Evolutionary conservation across 352 stramenopile species (phyloP), one percentile per base, ranked within the genome.

Genomic region (Phytophthora multivora): DNA sequence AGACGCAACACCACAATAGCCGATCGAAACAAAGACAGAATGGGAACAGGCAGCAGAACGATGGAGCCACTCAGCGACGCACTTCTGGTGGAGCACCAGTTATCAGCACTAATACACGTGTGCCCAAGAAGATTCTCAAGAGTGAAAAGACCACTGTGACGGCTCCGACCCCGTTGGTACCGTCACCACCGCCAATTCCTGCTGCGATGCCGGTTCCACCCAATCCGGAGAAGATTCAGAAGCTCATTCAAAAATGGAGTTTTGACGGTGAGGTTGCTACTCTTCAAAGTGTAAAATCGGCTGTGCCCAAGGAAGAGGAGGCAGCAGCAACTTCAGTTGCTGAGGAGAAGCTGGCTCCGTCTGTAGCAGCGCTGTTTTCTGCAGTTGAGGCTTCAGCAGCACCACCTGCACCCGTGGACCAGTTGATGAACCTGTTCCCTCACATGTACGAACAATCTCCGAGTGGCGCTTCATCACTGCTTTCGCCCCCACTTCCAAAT

Each of bases 241-340:
- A 77, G 51, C 50, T 91, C 10, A 73, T 91, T 40, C 60, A 70
- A 30, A 91, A 90, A 54, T 91, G 83, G 82, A 82, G 63, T 26
- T 61, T 69, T 25, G 68, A 79, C 21, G 72, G 63, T 9, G 56
- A 69, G 25, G 61, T 55, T 60, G 42, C 62, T 38, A 51, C 59
- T 11, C 28, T 60, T 53, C 43, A 19, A 21, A 60, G 47, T 23
- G 46, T 16, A 66, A 48, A 43, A 39, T 3, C 45, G 19, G 48
- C 40, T 19, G 7, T 19, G 23, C 11, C 16, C 3, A 60, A 49
- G 26, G 49, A 51, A 13, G 47, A 42, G 28, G 46, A 42, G 16
- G 33, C 12, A 31, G 15, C 4, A 50, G 38, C 25, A 31, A 58
- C 28, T 49, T 33, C 52, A 49, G 8, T 13, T 33, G 3, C 28